Conservation (phyloP, 371 early-diverging fungal genomes). For the Smittium mucronatum region DNA sequence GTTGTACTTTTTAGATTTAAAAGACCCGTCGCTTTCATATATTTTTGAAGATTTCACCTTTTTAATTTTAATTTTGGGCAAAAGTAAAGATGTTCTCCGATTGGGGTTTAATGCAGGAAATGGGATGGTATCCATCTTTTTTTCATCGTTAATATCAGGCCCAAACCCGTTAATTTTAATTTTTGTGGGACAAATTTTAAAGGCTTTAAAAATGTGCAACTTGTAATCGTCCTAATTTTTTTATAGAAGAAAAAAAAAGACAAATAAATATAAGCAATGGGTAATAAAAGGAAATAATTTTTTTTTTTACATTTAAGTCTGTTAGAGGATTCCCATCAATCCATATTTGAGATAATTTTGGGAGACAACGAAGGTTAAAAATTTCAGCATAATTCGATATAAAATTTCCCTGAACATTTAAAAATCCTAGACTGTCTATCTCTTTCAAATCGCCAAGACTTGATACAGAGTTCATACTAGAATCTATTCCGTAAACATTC, state of each 20-base stretch:
- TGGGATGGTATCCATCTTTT: neutral
- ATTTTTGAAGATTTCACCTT: neutral
- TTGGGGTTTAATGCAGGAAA: neutral
- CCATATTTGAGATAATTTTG: neutral
- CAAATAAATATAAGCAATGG: neutral
- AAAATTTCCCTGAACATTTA: neutral
- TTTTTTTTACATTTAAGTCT: neutral
- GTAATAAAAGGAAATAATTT: neutral
- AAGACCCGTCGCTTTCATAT: neutral
- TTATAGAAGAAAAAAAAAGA: neutral
- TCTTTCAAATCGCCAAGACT: neutral
- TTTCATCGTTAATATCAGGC: neutral
- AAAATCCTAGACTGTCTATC: neutral
- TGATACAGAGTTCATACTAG: neutral
- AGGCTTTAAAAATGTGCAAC: neutral
- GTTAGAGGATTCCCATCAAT: neutral
- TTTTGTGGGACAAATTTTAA: neutral
- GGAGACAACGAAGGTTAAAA: neutral
- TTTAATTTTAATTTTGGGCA: neutral
- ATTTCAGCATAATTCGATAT: neutral
- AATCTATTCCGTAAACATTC: neutral
- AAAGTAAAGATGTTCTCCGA: neutral
- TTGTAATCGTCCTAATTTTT: neutral
- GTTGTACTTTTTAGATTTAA: neutral
- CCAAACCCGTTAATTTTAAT: neutral